Evolutionary conservation across 306 rosid species (phyloP), one percentile per base, ranked within the genome.

Genomic region (Neltuma alba): DNA sequence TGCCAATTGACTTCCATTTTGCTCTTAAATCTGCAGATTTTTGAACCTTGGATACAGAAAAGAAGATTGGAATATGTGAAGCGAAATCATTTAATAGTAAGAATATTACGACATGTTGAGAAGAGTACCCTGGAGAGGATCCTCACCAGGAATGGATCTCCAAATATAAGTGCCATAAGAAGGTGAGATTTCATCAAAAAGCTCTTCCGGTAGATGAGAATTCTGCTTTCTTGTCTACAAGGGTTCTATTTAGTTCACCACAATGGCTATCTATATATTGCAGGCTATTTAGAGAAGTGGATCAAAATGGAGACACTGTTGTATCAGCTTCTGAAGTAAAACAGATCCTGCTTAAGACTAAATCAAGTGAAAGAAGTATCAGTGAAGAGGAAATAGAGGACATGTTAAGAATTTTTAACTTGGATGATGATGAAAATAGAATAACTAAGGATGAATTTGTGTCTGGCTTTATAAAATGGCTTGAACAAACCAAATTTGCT

Each of bases 221-320:
- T 28, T 66, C 25, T 27, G 28, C 36, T 16, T 44, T 15, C 3
- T n/a, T 38, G 25, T 69, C 30, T 15, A 70, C n/a, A 71, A 42
- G n/a, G 20, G 6, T n/a, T 27, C n/a, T 47, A 11, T n/a, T 38
- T 61, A 60, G 36, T 21, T 62, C 67, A 7, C 18, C 60, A 58
- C 30, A 27, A 44, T 8, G 12, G 50, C 68, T 16, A 30, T 45
- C 21, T 45, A 8, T 45, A 12, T 15, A 55, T 69, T 85, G 79
- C 87, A 85, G 91, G 79, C 79, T 88, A 21, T 85, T 76, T 31
- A 81, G 28, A 54, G 87, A 85, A 67, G 63, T 88, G 18, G 87
- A 83, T 79, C 82, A 72, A 76, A 78, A 83, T 67, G 87, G 82
- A 34, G 84, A 83, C 66, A 76, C 76, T 71, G 74, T 67, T 27